Evolutionary conservation across 805 yeast genomes (phyloP), one percentile per base, ranked within the genome.

Genomic region (Starmera pachycereana): DNA sequence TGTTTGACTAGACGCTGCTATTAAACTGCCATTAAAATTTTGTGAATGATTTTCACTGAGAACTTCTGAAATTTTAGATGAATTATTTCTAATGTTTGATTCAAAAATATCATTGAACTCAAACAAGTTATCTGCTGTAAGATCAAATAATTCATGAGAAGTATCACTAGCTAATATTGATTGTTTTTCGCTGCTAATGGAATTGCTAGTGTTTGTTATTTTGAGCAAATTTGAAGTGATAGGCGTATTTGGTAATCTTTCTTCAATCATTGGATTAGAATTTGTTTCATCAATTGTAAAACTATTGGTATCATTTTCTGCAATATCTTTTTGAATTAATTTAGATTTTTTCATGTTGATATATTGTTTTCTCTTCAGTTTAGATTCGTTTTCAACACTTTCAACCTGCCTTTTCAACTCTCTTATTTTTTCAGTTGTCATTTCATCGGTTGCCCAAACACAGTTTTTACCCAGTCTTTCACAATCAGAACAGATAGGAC

Each of bases 401-500:
- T 54, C 58, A 14, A 55, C 52, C 35, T 44, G 45, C 32, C 49
- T 45, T 43, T 53, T 48, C 47, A 61, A 37, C 37, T 56, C 52
- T 14, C 52, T 46, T 34, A 60, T 38, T 14, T 44, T 37, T 30
- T 46, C 60, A 52, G 25, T 65, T 60, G 57, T 42, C 54, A 56
- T 54, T 16, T 48, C 52, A 28, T 75, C 76, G 10, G 63, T 63
- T 9, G 90, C 87, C 77, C 88, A 84, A 36, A 72, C 70, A 57
- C 95, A 84, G 38, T 68, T 69, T 39, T 81, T 68, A 12, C 71
- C 65, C n/a, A 83, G 63, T 36, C 94, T 61, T 13, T 53, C 44
- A 55, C 95, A 84, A 50, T 83, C 88, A 0, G 69, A 56, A 52
- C 95, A 84, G 12, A 62, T 54, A 2, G 95, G 95, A 39, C 72